phyloP scores from a whole-genome alignment of 1,139 yeast genomes.

The Kodamaea sp. region DNA sequence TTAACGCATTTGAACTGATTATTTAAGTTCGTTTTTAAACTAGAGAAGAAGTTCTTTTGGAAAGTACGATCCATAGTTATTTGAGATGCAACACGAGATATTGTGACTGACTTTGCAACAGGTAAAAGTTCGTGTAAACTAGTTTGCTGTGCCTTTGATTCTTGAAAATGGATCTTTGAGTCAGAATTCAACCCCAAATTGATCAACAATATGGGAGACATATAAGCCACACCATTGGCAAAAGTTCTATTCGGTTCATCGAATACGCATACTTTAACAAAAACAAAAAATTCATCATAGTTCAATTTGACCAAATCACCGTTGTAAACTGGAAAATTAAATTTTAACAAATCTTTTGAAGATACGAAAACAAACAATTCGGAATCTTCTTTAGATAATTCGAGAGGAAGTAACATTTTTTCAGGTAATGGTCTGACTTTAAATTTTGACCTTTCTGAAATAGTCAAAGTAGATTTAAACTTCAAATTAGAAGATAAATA shows the following conservation, averaged over 20 bases:
- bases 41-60: conserved; percentile 63
- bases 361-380: conserved; percentile 52
- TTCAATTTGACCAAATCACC: conserved; percentile 58
- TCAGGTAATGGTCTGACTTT: conserved; percentile 30
- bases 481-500: conserved; percentile 34
- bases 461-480: conserved; percentile 14
- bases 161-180: conserved; percentile 29
- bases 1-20: conserved; percentile 53
- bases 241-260: conserved; percentile 57
- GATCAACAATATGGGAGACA: conserved; percentile 63
- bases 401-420: conserved; percentile 22
- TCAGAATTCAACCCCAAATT: conserved; percentile 41
- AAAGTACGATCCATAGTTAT: conserved; percentile 62
- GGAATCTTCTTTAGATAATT: conserved; percentile 38
- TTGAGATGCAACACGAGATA: conserved; percentile 70
- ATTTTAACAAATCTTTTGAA: conserved; percentile 47
- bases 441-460: conserved; percentile 14
- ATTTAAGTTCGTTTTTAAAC: conserved; percentile 63
- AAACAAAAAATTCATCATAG: conserved; percentile 22
- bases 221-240: conserved; percentile 36
- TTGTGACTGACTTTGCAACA: conserved; percentile 39
- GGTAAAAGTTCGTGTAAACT: conserved; percentile 17
- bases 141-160: conserved; percentile 7
- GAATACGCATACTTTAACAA: conserved; percentile 54
- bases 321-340: conserved; percentile 57